These are phyloP conservation scores for Pseudopyrenochaeta lycopersici DNA, from an alignment of 2,329 filamentous ascomycete genomes.

Conservation along the genomic window DNA sequence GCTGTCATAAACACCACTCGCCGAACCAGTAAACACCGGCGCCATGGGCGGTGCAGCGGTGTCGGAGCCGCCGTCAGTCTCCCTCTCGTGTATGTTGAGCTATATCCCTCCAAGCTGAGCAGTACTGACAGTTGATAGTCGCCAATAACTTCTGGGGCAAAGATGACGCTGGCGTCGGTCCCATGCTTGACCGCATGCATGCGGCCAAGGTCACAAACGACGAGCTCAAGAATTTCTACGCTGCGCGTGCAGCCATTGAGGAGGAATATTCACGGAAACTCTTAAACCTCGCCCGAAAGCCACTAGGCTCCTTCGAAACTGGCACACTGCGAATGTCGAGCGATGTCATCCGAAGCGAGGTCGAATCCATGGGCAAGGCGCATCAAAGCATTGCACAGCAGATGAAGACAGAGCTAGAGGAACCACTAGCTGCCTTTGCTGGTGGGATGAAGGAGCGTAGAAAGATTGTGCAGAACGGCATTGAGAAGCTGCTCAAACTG, in stretches of 20 bases:
- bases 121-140: constrained; percentile 66
- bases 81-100: constrained; percentile 69
- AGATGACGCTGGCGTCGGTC: constrained; percentile 93
- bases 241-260: constrained; percentile 89
- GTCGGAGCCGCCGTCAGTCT: constrained; percentile 70
- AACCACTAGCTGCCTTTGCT: constrained; percentile 88
- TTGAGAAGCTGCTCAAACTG: constrained; percentile 91
- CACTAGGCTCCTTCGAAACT: constrained; percentile 85
- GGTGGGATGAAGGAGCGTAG: constrained; percentile 95
- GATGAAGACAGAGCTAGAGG: constrained; percentile 96
- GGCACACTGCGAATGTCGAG: constrained; percentile 85
- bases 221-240: constrained; percentile 92
- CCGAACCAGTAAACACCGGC: constrained; percentile 42
- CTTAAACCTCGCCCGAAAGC: constrained; percentile 83
- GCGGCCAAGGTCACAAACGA: constrained; percentile 89
- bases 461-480: constrained; percentile 93
- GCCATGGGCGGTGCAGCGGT: constrained; percentile 67
- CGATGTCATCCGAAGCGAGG: constrained; percentile 86
- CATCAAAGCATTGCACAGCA: constrained; percentile 89
- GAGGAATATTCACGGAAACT: constrained; percentile 96
- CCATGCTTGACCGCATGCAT: constrained; percentile 93
- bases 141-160: constrained; percentile 99
- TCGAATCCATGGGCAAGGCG: constrained; percentile 92
- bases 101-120: neutral
- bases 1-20: constrained; percentile 22